Evolutionary conservation across 495 filamentous ascomycete species (phyloP), one percentile per base, ranked within the genome.

Genomic region (Elaphomyces granulatus): DNA sequence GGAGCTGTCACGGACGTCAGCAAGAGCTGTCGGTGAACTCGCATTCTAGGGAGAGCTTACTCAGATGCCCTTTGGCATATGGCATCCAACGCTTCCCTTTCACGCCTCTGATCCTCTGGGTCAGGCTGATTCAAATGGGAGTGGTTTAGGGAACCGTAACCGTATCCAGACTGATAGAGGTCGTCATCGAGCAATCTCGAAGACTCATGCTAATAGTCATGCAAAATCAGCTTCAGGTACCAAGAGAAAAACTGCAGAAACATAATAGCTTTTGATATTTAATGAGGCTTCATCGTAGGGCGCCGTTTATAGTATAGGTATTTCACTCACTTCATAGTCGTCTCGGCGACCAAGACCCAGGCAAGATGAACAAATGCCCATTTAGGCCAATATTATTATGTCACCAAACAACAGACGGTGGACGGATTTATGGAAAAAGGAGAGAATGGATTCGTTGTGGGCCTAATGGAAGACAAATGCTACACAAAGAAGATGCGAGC

Each of bases 21-120:
- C 28, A 38, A 10, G 7, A 38, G 15, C 7, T 15, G 20, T 20
- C 15, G 2, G 37, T 14, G 8, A 14, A 19, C 14, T 6, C 18
- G 28, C 7, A 19, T 21, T 8, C 8, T 40, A 10, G 23, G 37
- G 31, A 19, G 37, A 38, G 55, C 66, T 55, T 44, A 72, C 68
- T 71, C 68, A 7, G 68, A 72, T 19, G 68, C 66, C 32, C 60
- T 51, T 42, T 71, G 67, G 48, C 67, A 70, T 45, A 72, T 72
- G 3, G 63, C 64, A 46, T 71, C 65, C 23, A 71, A 50, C 1
- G 67, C 68, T 50, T 72, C 68, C 16, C 65, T 54, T 44, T 72
- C 68, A 32, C 64, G 64, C 42, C 60, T 64, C 43, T 67, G 51
- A 41, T 62, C 60, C 45, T 67, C 66, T 32, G 66, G 55, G 53